A percentile compares a stretch with the other conserved stretches of the same genome.
These are phyloP conservation scores for Melanomma pulvis-pyrius DNA, from an alignment of 495 filamentous ascomycete species.

Conservation along the genomic window DNA sequence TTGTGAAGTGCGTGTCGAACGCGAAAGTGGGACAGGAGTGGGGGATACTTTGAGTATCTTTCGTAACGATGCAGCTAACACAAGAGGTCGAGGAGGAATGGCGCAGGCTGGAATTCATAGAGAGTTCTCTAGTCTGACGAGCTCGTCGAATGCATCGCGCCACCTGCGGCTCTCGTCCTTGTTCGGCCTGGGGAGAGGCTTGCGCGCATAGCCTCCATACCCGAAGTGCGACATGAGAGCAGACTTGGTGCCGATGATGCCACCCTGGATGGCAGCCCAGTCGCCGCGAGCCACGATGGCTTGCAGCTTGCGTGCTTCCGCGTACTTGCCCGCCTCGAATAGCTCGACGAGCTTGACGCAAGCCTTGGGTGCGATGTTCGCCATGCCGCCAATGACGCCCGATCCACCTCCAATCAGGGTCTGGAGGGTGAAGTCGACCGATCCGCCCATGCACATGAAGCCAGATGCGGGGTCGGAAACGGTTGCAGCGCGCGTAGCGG, in stretches of 20 bases:
- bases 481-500: slow-evolving; percentile 57
- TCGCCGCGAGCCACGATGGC: slow-evolving; percentile 79
- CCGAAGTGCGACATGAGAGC: slow-evolving; percentile 72
- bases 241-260: slow-evolving; percentile 83
- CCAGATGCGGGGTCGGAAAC: slow-evolving; percentile 47
- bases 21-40: slow-evolving; percentile 5
- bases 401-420: slow-evolving; percentile 81
- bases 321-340: slow-evolving; percentile 68
- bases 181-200: slow-evolving; percentile 73
- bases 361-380: slow-evolving; percentile 78
- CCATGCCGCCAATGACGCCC: slow-evolving; percentile 82
- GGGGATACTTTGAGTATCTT: slow-evolving; percentile 19
- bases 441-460: slow-evolving; percentile 85
- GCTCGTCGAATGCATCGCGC: slow-evolving; percentile 73
- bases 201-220: slow-evolving; percentile 77
- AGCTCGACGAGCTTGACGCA: slow-evolving; percentile 73
- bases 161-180: slow-evolving; percentile 61
- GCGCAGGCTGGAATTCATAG: slow-evolving; percentile 17
- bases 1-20: neutral
- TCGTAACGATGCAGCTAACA: slow-evolving; percentile 30
- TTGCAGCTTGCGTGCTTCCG: slow-evolving; percentile 76
- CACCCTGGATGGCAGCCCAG: slow-evolving; percentile 85
- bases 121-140: slow-evolving; percentile 68
- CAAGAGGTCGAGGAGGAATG: neutral
- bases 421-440: slow-evolving; percentile 86